Evolutionary conservation across 352 stramenopile species (phyloP), one percentile per base, ranked within the genome.

Genomic region (Peronospora belbahrii): DNA sequence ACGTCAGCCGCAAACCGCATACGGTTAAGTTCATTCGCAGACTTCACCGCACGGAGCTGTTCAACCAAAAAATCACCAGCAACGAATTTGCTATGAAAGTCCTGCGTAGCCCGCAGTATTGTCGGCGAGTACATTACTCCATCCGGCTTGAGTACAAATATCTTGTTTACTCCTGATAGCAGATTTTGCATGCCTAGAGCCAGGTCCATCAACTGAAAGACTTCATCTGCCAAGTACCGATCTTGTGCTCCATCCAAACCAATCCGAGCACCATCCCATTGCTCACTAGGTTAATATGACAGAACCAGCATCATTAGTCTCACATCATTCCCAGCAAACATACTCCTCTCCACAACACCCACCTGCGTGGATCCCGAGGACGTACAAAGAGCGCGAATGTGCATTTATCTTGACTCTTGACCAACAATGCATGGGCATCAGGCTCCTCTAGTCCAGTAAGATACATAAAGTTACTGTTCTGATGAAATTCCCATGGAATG

Each of bases 401-500:
- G 32, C 59, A 74, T 45, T 74, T 82, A 23, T 69, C 44, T 30
- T 69, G 48, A 7, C 58, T 74, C 64, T 92, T 92, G 42, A 85
- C 62, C 30, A 92, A 63, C 54, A 92, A 73, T 2, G 80, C 80
- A 30, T 87, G 61, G 13, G 77, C 74, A 32, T 86, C 77, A 4
- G 80, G 80, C 49, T 92, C 77, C 39, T 92, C 80, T 2, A 88
- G 51, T 15, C 80, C 80, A 19, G 80, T 92, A 18, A 92, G 70
- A 59, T 92, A 92, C 48, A 88, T 65, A 42, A 92, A 92, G 62
- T 89, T 85, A 43, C 66, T 75, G 66, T 85, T 85, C 57, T 92
- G 80, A 44, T 83, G 77, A 45, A 92, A 92, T 30, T 92, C 80
- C 60, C 81, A 92, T 45, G 80, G 80, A 24, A 92, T 92, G 40